Percentiles rank a stretch among this genome's conserved stretches.
These are phyloP conservation scores for Orbilia ellipsospora DNA, from an alignment of 2,329 filamentous ascomycete species.

Conservation along the genomic window DNA sequence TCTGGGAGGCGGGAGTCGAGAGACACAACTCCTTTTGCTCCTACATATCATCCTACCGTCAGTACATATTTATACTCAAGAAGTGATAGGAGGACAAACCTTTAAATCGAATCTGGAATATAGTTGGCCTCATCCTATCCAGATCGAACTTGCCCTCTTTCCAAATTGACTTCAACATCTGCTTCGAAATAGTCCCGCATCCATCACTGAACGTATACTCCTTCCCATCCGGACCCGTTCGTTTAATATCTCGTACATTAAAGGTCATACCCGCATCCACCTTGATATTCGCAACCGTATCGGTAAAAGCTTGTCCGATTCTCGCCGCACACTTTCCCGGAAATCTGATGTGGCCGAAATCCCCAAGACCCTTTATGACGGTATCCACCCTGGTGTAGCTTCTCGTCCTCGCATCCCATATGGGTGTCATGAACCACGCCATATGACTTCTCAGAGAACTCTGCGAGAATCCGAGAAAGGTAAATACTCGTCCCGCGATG, in stretches of 20 bases:
- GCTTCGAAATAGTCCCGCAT: constrained; percentile 76
- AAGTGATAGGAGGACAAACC: constrained; percentile 62
- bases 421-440: constrained; percentile 73
- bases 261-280: constrained; percentile 61
- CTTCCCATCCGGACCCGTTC: constrained; percentile 62
- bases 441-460: constrained; percentile 79
- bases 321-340: constrained; percentile 71
- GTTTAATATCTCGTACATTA: constrained; percentile 68
- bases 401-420: constrained; percentile 59
- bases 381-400: constrained; percentile 60
- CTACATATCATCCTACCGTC: constrained; percentile 58
- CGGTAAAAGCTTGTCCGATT: constrained; percentile 77
- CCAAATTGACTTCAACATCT: constrained; percentile 72
- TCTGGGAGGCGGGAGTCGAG: constrained; percentile 73
- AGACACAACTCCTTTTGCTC: constrained; percentile 81
- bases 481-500: constrained; percentile 72
- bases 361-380: constrained; percentile 67
- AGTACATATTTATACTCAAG: not conserved
- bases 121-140: constrained; percentile 70
- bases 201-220: constrained; percentile 79
- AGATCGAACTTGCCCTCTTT: constrained; percentile 56
- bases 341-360: constrained; percentile 67
- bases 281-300: constrained; percentile 71
- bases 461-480: constrained; percentile 81
- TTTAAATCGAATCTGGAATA: constrained; percentile 78